These are phyloP conservation scores for Pseudocercospora cruenta DNA, from an alignment of 2,329 filamentous ascomycete species.

Conservation along the genomic window DNA sequence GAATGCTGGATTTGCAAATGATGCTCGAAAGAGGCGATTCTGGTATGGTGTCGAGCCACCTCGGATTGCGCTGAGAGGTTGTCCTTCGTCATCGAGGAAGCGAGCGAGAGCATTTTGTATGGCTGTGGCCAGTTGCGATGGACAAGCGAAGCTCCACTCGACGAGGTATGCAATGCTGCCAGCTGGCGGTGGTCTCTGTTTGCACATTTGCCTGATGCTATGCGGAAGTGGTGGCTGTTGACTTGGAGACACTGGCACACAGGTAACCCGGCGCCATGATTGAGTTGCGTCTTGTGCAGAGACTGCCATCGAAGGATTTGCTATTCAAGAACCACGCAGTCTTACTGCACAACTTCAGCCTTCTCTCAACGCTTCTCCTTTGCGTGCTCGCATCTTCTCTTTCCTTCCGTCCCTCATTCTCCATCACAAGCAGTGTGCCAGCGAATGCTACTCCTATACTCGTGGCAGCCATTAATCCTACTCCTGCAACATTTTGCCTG, in stretches of 20 bases:
- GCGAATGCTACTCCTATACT: slow-evolving; percentile 38
- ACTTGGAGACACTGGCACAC: too few species aligned
- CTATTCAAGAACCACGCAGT: background rate
- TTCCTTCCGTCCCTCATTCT: slow-evolving; percentile 31
- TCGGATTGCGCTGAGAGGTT: background rate
- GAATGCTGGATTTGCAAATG: background rate
- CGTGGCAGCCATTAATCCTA: slow-evolving; percentile 34
- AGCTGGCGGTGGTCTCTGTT: background rate
- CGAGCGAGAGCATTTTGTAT: background rate
- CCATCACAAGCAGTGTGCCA: slow-evolving; percentile 34
- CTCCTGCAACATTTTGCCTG: slow-evolving; percentile 39
- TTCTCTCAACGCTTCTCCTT: background rate
- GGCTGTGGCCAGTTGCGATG: background rate
- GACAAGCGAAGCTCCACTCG: too few species aligned
- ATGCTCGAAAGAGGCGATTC: background rate
- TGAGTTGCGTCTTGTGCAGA: background rate
- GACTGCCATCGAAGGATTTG: background rate
- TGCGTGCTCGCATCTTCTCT: slow-evolving; percentile 1
- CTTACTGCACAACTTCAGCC: too few species aligned
- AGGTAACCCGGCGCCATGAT: too few species aligned
- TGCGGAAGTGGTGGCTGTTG: too few species aligned
- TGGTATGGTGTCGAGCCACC: background rate
- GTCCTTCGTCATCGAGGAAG: background rate
- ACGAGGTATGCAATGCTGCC: too few species aligned
- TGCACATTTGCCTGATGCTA: background rate